Evolutionary conservation across 2,329 filamentous ascomycete species (phyloP).

Genomic region (Penicillium corylophilum): DNA sequence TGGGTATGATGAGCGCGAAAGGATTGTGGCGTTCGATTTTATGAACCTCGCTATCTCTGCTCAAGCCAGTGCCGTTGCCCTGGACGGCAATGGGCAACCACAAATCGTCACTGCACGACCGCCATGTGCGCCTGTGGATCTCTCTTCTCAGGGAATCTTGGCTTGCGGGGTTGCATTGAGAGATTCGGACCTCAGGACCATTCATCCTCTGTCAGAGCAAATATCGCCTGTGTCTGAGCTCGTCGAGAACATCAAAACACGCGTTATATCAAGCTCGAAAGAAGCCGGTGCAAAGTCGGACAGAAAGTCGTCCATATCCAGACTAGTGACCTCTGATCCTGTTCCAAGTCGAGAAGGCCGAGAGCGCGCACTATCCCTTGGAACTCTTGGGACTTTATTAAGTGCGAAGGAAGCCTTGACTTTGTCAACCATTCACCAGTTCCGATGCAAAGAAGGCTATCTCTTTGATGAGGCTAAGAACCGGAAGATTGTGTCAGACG

Average conservation of each 20-base stretch:
- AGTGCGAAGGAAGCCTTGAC: slow-evolving; percentile 42
- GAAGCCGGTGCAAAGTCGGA: slow-evolving; percentile 7
- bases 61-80: slow-evolving; percentile 54
- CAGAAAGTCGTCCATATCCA: slow-evolving; percentile 7
- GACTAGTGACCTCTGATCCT: slow-evolving; percentile 12
- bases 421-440: slow-evolving; percentile 41
- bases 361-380: slow-evolving; percentile 35
- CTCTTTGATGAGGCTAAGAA: slow-evolving; percentile 56
- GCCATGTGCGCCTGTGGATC: slow-evolving; percentile 37
- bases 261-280: slow-evolving; percentile 19
- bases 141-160: slow-evolving; percentile 40
- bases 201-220: slow-evolving; percentile 31
- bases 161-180: slow-evolving; percentile 30
- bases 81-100: slow-evolving; percentile 54
- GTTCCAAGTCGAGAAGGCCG: slow-evolving; percentile 41
- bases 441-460: slow-evolving; percentile 56
- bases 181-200: slow-evolving; percentile 30
- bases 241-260: slow-evolving; percentile 29
- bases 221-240: slow-evolving; percentile 30
- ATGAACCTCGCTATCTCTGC: slow-evolving; percentile 48
- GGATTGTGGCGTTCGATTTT: slow-evolving; percentile 62
- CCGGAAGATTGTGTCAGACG: slow-evolving; percentile 54
- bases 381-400: slow-evolving; percentile 28
- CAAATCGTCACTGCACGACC: slow-evolving; percentile 50
- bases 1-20: slow-evolving; percentile 46